phyloP scores from a whole-genome alignment of 179 eudicot genomes.

The Sideroxylon spinosum region DNA sequence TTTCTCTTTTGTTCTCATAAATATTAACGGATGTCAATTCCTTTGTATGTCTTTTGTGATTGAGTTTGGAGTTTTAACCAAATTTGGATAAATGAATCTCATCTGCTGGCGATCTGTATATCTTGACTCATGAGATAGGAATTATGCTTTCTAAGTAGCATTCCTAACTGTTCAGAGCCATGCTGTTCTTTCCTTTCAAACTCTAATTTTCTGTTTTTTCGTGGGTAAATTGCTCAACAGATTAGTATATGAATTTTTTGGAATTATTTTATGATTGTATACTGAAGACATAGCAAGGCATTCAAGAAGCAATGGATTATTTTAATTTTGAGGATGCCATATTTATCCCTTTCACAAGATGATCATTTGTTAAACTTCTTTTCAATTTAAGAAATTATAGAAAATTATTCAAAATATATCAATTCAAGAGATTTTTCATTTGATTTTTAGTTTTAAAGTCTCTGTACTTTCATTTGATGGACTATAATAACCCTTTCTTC shows the following conservation, averaged over 20 bases:
- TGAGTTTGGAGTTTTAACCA: conserved; percentile 4
- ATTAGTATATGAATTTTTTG: neutral
- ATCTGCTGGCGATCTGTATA: neutral
- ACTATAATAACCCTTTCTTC: neutral
- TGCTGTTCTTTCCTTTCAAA: neutral
- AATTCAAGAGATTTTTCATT: neutral
- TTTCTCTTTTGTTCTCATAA: neutral
- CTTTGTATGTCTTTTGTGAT: neutral
- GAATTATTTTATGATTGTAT: neutral
- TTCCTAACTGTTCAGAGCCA: neutral
- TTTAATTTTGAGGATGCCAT: neutral
- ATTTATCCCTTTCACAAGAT: neutral
- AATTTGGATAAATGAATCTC: neutral
- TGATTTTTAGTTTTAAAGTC: neutral
- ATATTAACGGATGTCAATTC: neutral
- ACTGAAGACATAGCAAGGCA: neutral
- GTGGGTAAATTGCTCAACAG: neutral
- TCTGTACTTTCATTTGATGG: neutral
- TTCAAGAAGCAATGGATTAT: neutral
- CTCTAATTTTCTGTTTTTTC: neutral
- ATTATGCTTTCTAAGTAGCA: neutral
- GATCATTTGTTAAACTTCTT: neutral
- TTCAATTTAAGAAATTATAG: neutral
- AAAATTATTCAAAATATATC: neutral
- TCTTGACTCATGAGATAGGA: neutral